Percentiles rank a stretch among this genome's conserved stretches.
Evolutionary conservation across 805 yeast genomes (phyloP).

Genomic region (Candida palmyrensis): DNA sequence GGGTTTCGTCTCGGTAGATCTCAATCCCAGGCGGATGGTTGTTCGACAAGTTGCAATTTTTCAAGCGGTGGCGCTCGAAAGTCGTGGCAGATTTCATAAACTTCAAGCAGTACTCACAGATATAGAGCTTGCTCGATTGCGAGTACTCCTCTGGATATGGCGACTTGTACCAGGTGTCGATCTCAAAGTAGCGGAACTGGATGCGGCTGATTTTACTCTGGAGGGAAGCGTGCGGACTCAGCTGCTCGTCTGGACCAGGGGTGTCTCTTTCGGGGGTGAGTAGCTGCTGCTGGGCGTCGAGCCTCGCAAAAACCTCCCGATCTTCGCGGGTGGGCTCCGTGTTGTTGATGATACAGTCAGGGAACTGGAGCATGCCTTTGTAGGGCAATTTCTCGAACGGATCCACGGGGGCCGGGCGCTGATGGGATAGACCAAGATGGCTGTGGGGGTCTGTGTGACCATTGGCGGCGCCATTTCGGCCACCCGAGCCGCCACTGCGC

Average conservation of each 20-base stretch:
- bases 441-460: background rate
- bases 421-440: background rate
- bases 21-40: conserved; percentile 61
- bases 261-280: conserved; percentile 16
- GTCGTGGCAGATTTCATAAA: conserved; percentile 69
- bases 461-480: background rate
- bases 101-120: conserved; percentile 82
- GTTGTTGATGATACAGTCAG: conserved; percentile 52
- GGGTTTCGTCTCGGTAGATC: conserved; percentile 30
- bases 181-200: conserved; percentile 66
- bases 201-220: conserved; percentile 52
- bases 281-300: conserved; percentile 34
- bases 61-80: conserved; percentile 63
- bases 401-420: conserved; percentile 13
- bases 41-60: conserved; percentile 52
- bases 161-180: conserved; percentile 88
- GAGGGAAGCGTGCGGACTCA: conserved; percentile 16
- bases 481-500: too few relatives aligned
- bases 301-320: conserved; percentile 41
- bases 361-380: conserved; percentile 56
- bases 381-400: conserved; percentile 51
- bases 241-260: too few relatives aligned
- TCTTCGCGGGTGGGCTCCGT: conserved; percentile 59
- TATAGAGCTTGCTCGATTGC: conserved; percentile 52
- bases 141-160: conserved; percentile 90